Conservation (phyloP, 768 basidiomycete species). For the Trametes villosa region DNA sequence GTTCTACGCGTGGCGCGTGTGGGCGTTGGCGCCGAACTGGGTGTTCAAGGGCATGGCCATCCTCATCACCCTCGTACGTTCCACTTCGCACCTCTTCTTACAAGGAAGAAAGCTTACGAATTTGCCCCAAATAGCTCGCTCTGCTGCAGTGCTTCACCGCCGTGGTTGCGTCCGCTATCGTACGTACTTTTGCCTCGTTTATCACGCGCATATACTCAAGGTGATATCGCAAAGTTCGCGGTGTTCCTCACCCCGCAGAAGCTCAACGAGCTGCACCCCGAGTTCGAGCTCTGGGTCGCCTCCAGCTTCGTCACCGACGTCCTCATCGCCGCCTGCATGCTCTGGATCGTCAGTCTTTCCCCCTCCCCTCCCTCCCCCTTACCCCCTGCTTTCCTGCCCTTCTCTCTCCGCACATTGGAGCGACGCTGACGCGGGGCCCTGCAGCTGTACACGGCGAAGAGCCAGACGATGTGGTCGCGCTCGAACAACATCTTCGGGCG, state of each 20-base stretch:
- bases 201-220: not conserved
- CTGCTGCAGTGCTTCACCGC: conserved; percentile 20
- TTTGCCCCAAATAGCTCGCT: conserved; percentile 10
- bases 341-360: conserved; percentile 30
- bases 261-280: conserved; percentile 2
- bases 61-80: not conserved
- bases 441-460: conserved; percentile 9
- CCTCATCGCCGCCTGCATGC: conserved; percentile 32
- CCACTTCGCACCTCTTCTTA: not conserved
- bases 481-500: conserved; percentile 8
- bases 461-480: not conserved
- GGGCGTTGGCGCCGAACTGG: conserved; percentile 11
- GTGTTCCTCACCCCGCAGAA: not conserved
- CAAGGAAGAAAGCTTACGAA: too few relatives aligned
- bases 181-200: not conserved
- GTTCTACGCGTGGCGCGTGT: conserved; percentile 30
- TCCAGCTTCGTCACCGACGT: conserved; percentile 32
- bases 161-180: conserved; percentile 17
- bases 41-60: conserved; percentile 3
- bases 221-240: not conserved
- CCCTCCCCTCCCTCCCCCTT: not conserved
- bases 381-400: not conserved
- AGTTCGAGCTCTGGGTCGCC: conserved; percentile 32
- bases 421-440: too few relatives aligned
- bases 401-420: too few relatives aligned